Evolutionary conservation across 257 asterid genomes (phyloP), one percentile per base, ranked within the genome.

Genomic region (Plantago elongata): DNA sequence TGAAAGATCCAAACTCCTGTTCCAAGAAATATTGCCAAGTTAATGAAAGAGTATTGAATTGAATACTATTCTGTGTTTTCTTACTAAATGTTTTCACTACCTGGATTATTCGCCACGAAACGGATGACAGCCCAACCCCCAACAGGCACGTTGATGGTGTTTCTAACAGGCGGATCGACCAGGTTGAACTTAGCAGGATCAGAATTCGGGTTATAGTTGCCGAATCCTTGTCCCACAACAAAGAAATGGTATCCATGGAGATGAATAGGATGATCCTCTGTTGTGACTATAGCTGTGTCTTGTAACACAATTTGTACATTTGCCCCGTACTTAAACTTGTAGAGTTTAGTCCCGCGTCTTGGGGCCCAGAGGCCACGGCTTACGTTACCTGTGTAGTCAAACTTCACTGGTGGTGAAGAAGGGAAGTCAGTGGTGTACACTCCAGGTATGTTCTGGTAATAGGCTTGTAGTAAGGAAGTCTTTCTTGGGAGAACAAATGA

Each of bases 51-150:
- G 29, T n/a, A 34, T 22, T 49, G 11, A 40, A 57, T 43, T 8
- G 51, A 18, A 5, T 12, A 51, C 29, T 18, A 10, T 3, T 34
- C 22, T 52, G 27, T 13, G 57, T 52, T 18, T 8, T 13, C 18
- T 10, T 16, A 12, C 17, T 48, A 22, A 6, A 13, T 9, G 60
- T 29, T 46, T 22, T 22, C 1, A 22, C 27, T 76, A 81, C 93
- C 93, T 66, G 94, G 94, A 76, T 85, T 85, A 42, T 85, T 87
- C 0, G 94, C 94, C 2, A 80, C 62, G 51, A 82, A 85, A 17
- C 89, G 94, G 17, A 82, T 79, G 40, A 74, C 93, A 0, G 81
- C 85, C 93, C 93, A 84, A 12, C 93, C 93, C 5, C 89, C 94
- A 3, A 71, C 82, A 4, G 89, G 94, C 4, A 85, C 94, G 43